Evolutionary conservation across 495 filamentous ascomycete genomes (phyloP), one percentile per base, ranked within the genome.

Genomic region (Pyrenula aspistea): DNA sequence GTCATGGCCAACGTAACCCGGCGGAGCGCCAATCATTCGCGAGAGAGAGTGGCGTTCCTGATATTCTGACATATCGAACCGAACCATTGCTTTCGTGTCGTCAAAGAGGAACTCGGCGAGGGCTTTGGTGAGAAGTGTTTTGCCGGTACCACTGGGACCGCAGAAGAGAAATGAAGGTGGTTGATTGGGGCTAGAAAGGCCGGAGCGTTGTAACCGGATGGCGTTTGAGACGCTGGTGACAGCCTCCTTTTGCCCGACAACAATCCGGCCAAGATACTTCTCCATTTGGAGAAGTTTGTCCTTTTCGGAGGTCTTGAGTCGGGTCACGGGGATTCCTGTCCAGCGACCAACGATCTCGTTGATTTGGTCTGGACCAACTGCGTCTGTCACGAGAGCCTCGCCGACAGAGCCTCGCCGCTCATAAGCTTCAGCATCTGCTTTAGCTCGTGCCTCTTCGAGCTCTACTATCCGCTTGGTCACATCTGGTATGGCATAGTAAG

Each of bases 61-160:
- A 71, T 98, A 98, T 68, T 98, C 93, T 8, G 93, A 97, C 93
- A 98, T 98, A 71, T 98, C 93, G 75, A 98, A 91, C 15, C 93
- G 88, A 65, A 98, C 95, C 93, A 98, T 98, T 19, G 91, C 74
- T 77, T 96, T 96, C 15, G 93, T 78, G 64, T 98, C 93, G 66
- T 98, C 93, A 71, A 98, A 98, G 36, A 98, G 78, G 77, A 98
- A 98, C 68, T 98, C 93, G 50, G 93, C 93, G 10, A 98, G 79
- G 10, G 90, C 91, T 70, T 98, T 98, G 57, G 91, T 96, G 52
- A 98, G 84, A 12, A 98, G 75, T 1, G 93, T 98, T 74, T 98
- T 98, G 71, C 93, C 93, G 1, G 93, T 98, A 70, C 93, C 93
- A 0, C 92, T 96, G 10, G 93, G 93, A 73, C 93, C 93, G 64